Percentiles rank a stretch among this genome's conserved stretches.
These are phyloP conservation scores for Eragrostis curvula DNA, from an alignment of 176 grass and related monocot genomes.

Conservation along the genomic window DNA sequence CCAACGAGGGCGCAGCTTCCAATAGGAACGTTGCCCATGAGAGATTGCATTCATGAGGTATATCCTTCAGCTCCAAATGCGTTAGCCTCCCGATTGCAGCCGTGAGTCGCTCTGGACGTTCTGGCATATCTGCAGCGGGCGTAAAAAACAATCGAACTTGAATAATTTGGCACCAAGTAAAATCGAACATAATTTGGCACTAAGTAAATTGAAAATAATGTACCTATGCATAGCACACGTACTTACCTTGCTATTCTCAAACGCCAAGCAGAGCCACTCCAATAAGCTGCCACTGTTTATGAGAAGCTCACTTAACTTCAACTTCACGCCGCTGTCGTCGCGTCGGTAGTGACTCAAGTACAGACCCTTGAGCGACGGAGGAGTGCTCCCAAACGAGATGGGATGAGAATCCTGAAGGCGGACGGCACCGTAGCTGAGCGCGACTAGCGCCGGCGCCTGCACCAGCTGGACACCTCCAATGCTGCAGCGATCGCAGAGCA, in stretches of 20 bases:
- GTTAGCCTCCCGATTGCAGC: not conserved
- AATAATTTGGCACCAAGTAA: too few species aligned
- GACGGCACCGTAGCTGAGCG: not conserved
- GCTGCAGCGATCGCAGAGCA: not conserved
- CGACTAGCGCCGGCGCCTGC: not conserved
- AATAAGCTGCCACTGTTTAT: not conserved
- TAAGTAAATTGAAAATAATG: too few species aligned
- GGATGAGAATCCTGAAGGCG: not conserved
- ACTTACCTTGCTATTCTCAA: slow-evolving; percentile 8
- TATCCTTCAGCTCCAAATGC: not conserved
- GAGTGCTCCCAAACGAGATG: slow-evolving; percentile 7
- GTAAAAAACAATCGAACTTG: too few species aligned
- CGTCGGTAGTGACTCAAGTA: not conserved
- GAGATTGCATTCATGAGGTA: not conserved
- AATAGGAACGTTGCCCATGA: not conserved
- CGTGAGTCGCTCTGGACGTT: not conserved
- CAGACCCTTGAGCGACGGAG: not conserved
- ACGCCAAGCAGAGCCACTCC: not conserved
- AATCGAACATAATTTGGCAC: too few species aligned
- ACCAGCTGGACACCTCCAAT: not conserved
- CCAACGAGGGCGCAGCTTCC: not conserved
- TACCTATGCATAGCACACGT: not conserved
- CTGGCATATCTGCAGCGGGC: slow-evolving; percentile 24
- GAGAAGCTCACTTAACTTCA: slow-evolving; percentile 5
- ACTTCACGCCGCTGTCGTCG: too few species aligned